Percentiles rank a stretch among this genome's conserved stretches.
Conservation (phyloP, 2,329 filamentous ascomycete species). For the Colletotrichum aenigma region DNA sequence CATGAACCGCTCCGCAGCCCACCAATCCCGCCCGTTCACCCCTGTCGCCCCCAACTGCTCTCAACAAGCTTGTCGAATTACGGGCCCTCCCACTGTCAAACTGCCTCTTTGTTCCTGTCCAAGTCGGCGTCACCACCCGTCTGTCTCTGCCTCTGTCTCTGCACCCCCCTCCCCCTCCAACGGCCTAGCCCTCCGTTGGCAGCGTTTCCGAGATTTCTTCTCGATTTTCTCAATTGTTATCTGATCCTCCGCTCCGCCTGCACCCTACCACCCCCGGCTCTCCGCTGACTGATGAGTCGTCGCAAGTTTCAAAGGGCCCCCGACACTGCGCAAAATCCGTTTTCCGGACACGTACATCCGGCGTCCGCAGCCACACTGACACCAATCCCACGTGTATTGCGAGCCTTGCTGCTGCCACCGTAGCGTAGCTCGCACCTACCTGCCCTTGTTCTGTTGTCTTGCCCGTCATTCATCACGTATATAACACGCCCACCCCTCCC, state of each 20-base stretch:
- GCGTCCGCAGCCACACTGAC: constrained; percentile 1
- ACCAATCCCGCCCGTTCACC: background rate
- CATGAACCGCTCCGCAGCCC: constrained; percentile 8
- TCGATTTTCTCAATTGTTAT: background rate
- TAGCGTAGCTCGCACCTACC: background rate
- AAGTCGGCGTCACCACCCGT: constrained; percentile 9
- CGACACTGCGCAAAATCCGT: background rate
- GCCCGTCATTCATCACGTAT: constrained; percentile 23
- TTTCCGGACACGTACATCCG: constrained; percentile 1
- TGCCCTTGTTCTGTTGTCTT: background rate
- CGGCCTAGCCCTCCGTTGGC: background rate
- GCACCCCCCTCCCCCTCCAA: background rate
- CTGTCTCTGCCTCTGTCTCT: background rate
- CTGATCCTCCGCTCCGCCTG: background rate
- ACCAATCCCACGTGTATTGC: background rate
- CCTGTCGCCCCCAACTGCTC: constrained; percentile 14
- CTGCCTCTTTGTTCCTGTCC: background rate
- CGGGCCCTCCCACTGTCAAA: background rate
- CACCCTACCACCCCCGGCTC: background rate
- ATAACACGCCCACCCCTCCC: background rate
- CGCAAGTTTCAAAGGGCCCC: constrained; percentile 14
- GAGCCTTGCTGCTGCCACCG: background rate
- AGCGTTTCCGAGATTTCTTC: background rate
- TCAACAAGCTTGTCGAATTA: constrained; percentile 14
- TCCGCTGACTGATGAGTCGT: constrained; percentile 14